Percentiles rank a stretch among this genome's conserved stretches.
Evolutionary conservation across 1,284 basidiomycete genomes (phyloP).

Genomic region (Amylostereum areolatum): DNA sequence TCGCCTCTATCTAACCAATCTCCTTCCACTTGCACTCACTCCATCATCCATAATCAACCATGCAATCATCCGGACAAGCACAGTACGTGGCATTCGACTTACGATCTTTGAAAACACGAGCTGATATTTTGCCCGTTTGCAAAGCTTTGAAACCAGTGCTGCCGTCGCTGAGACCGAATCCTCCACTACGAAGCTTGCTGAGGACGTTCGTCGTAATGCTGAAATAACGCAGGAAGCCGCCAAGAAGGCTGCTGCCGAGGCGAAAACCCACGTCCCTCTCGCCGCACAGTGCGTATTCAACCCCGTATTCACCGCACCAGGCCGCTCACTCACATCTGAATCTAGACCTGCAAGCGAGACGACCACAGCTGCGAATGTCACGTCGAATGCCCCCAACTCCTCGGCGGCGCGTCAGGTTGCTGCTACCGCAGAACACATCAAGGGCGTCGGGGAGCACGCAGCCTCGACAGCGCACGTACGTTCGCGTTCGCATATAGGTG

Average conservation of each 20-base stretch:
- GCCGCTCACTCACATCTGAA: not conserved
- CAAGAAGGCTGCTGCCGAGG: slow-evolving; percentile 40
- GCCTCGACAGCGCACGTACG: slow-evolving; percentile 17
- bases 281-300: not conserved
- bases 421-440: slow-evolving; percentile 9
- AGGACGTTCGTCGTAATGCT: slow-evolving; percentile 38
- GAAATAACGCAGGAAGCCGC: slow-evolving; percentile 39
- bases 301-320: not conserved
- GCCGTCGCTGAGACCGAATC: slow-evolving; percentile 43
- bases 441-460: slow-evolving; percentile 14
- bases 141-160: slow-evolving; percentile 42
- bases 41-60: not conserved
- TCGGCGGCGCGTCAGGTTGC: slow-evolving; percentile 4
- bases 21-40: not conserved
- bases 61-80: not conserved
- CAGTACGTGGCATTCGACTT: slow-evolving; percentile 1
- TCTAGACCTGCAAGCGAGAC: slow-evolving; percentile 1
- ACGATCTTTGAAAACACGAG: slow-evolving; percentile 1
- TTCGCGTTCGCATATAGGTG: not conserved
- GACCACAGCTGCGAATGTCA: slow-evolving; percentile 9
- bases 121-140: slow-evolving; percentile 16
- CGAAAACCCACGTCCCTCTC: not conserved
- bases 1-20: not conserved
- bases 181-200: slow-evolving; percentile 32
- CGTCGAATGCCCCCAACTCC: slow-evolving; percentile 2